Conservation (phyloP, 1,139 yeast species). For the Suhomyces panamericanus region DNA sequence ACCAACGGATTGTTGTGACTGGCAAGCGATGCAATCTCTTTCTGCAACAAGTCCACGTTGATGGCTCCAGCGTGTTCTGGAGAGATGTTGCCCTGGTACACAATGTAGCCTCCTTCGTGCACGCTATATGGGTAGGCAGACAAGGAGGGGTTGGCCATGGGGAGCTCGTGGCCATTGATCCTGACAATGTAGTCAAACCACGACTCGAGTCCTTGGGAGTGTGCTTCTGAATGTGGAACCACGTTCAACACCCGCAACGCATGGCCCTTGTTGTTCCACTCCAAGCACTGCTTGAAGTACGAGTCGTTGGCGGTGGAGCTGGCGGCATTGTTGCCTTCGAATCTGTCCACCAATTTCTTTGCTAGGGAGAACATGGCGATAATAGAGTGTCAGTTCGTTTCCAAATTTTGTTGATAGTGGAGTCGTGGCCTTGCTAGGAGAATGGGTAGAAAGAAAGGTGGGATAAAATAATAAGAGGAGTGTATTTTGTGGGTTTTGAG, state of each 20-base stretch:
- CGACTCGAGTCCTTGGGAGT: constrained; percentile 57
- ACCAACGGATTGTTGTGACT: constrained; percentile 40
- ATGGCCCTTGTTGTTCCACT: constrained; percentile 43
- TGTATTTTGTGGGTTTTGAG: neutral
- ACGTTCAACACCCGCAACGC: constrained; percentile 45
- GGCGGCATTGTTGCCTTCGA: constrained; percentile 50
- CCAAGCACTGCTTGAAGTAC: constrained; percentile 50
- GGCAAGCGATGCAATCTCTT: constrained; percentile 39
- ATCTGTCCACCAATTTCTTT: constrained; percentile 72
- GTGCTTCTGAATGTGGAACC: constrained; percentile 42
- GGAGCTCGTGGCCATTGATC: constrained; percentile 72
- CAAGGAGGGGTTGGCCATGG: constrained; percentile 44
- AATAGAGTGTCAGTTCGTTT: neutral
- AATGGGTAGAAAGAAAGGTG: neutral
- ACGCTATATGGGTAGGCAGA: constrained; percentile 35
- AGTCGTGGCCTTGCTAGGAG: constrained; percentile 2
- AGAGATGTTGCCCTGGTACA: constrained; percentile 38
- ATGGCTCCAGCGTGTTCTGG: constrained; percentile 41
- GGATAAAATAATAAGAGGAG: neutral
- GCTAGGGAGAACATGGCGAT: constrained; percentile 81
- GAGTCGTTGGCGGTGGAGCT: constrained; percentile 42
- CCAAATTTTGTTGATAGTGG: neutral
- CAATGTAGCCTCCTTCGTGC: constrained; percentile 46
- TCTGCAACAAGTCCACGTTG: constrained; percentile 33
- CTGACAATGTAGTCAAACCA: constrained; percentile 86